Conservation (phyloP, 345 rosid species). For the Populus davidiana region DNA sequence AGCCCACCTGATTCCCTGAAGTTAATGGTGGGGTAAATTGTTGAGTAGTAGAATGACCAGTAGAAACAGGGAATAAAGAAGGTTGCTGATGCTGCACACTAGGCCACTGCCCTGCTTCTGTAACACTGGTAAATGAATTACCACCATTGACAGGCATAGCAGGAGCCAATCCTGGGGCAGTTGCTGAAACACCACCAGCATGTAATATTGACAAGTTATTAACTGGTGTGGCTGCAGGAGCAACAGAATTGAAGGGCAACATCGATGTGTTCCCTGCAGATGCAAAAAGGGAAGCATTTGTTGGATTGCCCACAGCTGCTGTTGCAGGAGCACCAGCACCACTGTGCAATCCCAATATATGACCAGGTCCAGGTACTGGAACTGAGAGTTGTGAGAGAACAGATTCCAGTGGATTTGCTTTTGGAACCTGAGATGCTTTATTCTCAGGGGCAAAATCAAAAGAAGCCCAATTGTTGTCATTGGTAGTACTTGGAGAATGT, state of each 20-base stretch:
- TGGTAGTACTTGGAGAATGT: slow-evolving; percentile 36
- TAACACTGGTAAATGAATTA: slow-evolving; percentile 19
- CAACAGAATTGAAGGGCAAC: slow-evolving; percentile 22
- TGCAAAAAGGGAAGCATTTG: slow-evolving; percentile 23
- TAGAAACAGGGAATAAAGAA: slow-evolving; percentile 41
- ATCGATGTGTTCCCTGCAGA: slow-evolving; percentile 24
- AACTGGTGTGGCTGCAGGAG: slow-evolving; percentile 31
- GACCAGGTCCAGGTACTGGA: slow-evolving; percentile 51
- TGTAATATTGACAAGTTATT: slow-evolving; percentile 32
- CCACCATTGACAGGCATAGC: slow-evolving; percentile 29
- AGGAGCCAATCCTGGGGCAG: slow-evolving; percentile 32
- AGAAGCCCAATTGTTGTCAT: slow-evolving; percentile 73
- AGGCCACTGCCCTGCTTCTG: slow-evolving; percentile 38
- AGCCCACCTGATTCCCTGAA: slow-evolving; percentile 56
- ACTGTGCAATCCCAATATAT: slow-evolving; percentile 33
- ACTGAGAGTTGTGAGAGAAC: slow-evolving; percentile 68
- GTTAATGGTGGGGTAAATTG: slow-evolving; percentile 44
- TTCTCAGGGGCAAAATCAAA: slow-evolving; percentile 51
- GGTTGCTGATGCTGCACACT: slow-evolving; percentile 49
- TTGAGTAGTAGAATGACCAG: slow-evolving; percentile 41
- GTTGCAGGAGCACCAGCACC: slow-evolving; percentile 28
- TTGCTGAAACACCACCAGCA: slow-evolving; percentile 31
- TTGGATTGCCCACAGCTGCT: slow-evolving; percentile 29
- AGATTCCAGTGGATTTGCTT: slow-evolving; percentile 61
- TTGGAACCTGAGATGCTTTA: slow-evolving; percentile 54